Conservation (phyloP, 2,329 filamentous ascomycete species). For the Chrysosporium queenslandicum region DNA sequence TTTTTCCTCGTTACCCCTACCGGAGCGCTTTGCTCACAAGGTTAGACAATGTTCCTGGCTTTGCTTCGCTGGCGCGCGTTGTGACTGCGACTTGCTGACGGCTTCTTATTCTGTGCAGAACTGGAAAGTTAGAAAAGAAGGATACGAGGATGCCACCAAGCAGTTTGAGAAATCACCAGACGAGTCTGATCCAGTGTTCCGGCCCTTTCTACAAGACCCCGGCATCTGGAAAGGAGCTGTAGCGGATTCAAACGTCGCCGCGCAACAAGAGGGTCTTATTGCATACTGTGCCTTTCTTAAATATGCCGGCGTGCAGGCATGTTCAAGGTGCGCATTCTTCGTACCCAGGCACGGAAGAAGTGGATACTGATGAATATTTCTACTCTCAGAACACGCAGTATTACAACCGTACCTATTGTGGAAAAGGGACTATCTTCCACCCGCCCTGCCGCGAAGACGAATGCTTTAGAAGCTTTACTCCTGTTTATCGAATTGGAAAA, state of each 20-base stretch:
- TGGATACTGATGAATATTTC: background rate
- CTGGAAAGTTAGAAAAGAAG: constrained; percentile 95
- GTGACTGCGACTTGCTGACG: constrained; percentile 17
- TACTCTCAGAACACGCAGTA: constrained; percentile 54
- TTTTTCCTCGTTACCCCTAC: constrained; percentile 65
- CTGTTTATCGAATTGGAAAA: constrained; percentile 85
- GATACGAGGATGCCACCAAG: constrained; percentile 85
- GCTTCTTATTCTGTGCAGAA: constrained; percentile 41
- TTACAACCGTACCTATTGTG: constrained; percentile 66
- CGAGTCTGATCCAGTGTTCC: constrained; percentile 75
- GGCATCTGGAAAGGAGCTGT: constrained; percentile 86
- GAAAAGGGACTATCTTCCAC: constrained; percentile 89
- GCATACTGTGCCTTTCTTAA: constrained; percentile 88
- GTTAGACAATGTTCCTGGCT: constrained; percentile 30
- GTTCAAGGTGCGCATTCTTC: constrained; percentile 47
- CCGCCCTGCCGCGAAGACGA: constrained; percentile 77
- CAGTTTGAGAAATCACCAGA: constrained; percentile 75
- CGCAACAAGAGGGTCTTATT: constrained; percentile 83
- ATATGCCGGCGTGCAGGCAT: constrained; percentile 71
- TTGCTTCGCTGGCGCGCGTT: constrained; percentile 1
- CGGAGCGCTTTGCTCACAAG: constrained; percentile 78
- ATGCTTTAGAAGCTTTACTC: constrained; percentile 73
- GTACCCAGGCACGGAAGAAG: background rate
- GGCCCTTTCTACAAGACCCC: constrained; percentile 76
- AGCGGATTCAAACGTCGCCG: constrained; percentile 89